phyloP scores from a whole-genome alignment of 495 filamentous ascomycete genomes.

The Trichoderma asperelloides region DNA sequence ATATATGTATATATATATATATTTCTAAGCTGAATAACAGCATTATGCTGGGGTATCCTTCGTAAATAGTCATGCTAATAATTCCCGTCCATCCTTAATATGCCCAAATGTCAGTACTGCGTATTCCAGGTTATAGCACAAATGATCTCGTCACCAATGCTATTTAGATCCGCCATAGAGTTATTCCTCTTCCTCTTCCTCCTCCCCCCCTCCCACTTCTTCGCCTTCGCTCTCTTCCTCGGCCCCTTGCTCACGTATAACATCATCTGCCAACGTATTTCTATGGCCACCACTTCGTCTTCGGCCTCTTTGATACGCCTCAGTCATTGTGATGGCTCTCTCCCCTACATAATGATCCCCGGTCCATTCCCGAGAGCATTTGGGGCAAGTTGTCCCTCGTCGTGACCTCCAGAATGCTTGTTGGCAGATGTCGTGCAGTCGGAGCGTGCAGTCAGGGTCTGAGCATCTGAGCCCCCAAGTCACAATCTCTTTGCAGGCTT shows the following conservation, averaged over 20 bases:
- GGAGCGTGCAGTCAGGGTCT: conserved; percentile 53
- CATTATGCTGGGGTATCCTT: conserved; percentile 5
- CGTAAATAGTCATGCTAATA: neutral
- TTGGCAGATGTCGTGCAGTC: conserved; percentile 73
- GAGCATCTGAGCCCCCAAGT: conserved; percentile 79
- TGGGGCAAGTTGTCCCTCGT: conserved; percentile 57
- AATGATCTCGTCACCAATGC: neutral
- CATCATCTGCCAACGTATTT: conserved; percentile 21
- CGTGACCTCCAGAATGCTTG: conserved; percentile 59
- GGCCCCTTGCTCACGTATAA: conserved; percentile 18
- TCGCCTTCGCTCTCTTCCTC: conserved; percentile 20
- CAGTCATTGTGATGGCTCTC: conserved; percentile 50
- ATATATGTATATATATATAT: too few relatives aligned
- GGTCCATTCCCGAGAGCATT: conserved; percentile 63
- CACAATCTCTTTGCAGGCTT: conserved; percentile 83
- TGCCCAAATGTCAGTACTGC: neutral
- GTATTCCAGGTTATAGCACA: neutral
- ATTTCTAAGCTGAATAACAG: too few relatives aligned
- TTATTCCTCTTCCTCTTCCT: conserved; percentile 16
- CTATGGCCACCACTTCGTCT: conserved; percentile 20
- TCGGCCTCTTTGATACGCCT: conserved; percentile 29
- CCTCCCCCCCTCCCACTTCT: conserved; percentile 16
- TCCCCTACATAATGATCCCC: conserved; percentile 76
- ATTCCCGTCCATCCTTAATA: neutral
- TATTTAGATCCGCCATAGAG: neutral